Evolutionary conservation across 1,284 basidiomycete genomes (phyloP).

Genomic region (Leccinum ponderosum): DNA sequence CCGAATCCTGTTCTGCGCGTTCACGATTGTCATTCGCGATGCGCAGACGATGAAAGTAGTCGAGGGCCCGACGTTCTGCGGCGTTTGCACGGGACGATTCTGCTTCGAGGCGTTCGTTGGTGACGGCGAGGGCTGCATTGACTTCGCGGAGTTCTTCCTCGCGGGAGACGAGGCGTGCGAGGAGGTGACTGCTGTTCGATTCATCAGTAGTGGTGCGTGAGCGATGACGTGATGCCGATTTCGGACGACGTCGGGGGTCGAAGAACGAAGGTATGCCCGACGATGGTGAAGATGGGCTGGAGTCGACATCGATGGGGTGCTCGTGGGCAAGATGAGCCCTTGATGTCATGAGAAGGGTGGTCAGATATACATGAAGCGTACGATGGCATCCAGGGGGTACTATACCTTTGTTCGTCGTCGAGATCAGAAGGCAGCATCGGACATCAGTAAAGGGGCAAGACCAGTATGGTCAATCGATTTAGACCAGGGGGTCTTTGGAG

Average conservation of each 20-base stretch:
- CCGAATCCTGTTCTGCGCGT: slow-evolving; percentile 41
- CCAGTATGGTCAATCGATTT: slow-evolving; percentile 6
- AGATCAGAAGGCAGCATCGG: slow-evolving; percentile 31
- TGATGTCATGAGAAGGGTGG: not conserved
- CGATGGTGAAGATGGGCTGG: slow-evolving; percentile 29
- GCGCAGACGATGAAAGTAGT: slow-evolving; percentile 43
- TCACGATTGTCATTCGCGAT: slow-evolving; percentile 42
- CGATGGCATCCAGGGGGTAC: not conserved
- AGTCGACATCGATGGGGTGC: slow-evolving; percentile 34
- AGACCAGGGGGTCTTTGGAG: slow-evolving; percentile 1
- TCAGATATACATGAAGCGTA: not conserved
- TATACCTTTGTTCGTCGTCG: slow-evolving; percentile 32
- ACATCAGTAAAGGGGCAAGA: slow-evolving; percentile 16
- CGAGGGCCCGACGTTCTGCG: slow-evolving; percentile 46
- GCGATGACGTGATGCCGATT: slow-evolving; percentile 28
- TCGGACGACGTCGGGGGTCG: slow-evolving; percentile 22
- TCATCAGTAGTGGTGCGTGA: slow-evolving; percentile 28
- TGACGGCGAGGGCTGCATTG: slow-evolving; percentile 38
- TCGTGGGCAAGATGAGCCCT: slow-evolving; percentile 30
- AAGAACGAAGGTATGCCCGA: slow-evolving; percentile 21
- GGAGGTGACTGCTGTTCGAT: slow-evolving; percentile 33
- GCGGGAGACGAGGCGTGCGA: slow-evolving; percentile 38
- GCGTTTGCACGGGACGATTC: slow-evolving; percentile 47
- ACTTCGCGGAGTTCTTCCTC: slow-evolving; percentile 43
- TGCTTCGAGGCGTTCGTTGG: slow-evolving; percentile 42